Evolutionary conservation across 2,329 filamentous ascomycete species (phyloP).

Genomic region (Magnaporthiopsis incrustans): DNA sequence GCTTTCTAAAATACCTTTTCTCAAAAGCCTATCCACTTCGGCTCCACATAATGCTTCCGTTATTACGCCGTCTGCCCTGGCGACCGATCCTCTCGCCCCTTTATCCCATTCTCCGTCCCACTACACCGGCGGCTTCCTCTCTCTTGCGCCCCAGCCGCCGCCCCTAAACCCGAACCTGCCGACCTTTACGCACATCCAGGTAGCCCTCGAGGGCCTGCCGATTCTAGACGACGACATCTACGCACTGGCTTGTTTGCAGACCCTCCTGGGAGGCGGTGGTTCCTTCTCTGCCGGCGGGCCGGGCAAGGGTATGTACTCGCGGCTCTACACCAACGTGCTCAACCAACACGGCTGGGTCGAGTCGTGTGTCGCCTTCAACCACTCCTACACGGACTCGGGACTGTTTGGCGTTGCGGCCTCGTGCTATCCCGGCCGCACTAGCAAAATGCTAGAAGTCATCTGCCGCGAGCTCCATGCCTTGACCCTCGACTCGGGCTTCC

Average conservation of each 20-base stretch:
- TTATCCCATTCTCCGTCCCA: constrained; percentile 37
- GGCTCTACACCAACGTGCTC: constrained; percentile 93
- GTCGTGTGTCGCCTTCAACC: constrained; percentile 91
- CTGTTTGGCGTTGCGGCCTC: constrained; percentile 89
- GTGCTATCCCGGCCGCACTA: constrained; percentile 71
- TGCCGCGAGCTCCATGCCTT: constrained; percentile 79
- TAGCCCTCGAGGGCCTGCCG: constrained; percentile 90
- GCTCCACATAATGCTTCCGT: constrained; percentile 55
- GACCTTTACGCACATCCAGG: constrained; percentile 83
- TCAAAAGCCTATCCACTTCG: constrained; percentile 81
- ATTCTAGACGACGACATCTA: constrained; percentile 92
- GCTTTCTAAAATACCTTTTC: constrained; percentile 68
- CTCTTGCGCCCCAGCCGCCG: constrained; percentile 71
- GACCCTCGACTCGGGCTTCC: constrained; percentile 66
- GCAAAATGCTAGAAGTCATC: constrained; percentile 88
- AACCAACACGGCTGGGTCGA: constrained; percentile 98
- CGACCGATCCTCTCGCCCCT: constrained; percentile 34
- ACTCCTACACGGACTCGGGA: constrained; percentile 91
- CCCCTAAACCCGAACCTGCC: constrained; percentile 70
- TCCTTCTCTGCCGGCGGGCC: constrained; percentile 95
- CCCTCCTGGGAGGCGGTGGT: constrained; percentile 87
- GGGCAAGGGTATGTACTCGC: constrained; percentile 98
- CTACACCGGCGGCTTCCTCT: constrained; percentile 91
- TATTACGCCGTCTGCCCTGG: constrained; percentile 30
- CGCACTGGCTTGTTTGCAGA: constrained; percentile 89